Evolutionary conservation across 1,284 basidiomycete genomes (phyloP), one percentile per base, ranked within the genome.

Genomic region (Ustilago bromivora): DNA sequence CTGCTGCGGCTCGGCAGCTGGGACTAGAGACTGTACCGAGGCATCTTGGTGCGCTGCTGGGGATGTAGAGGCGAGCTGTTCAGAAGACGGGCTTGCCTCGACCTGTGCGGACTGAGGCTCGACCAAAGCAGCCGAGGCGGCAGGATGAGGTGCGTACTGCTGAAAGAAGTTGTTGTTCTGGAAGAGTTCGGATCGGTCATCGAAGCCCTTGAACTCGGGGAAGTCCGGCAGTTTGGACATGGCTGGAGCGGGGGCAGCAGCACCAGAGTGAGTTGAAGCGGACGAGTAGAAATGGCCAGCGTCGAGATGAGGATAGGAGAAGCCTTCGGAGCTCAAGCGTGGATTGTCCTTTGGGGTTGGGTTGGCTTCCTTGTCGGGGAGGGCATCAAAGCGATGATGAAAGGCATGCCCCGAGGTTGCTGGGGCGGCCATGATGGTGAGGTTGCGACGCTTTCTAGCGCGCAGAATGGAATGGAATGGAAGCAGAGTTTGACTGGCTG

Each of bases 51-150:
- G 49, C 17, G 53, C 28, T 34, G 57, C 40, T 23, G 53, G 15
- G 1, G 62, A 32, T 7, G 56, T 23, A 4, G 41, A 11, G 28
- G 53, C n/a, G 36, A 47, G 49, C 54, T 71, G 57, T 19, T 67
- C 56, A 12, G 35, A 17, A 7, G 60, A 61, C 15, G 66, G 57
- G 49, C 52, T 49, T 35, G 52, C 58, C 49, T 76, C 69, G 59
- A 76, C 69, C 51, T 62, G 74, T 13, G 74, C 74, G 7, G 74
- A 76, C 40, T 76, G 69, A 5, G 74, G 74, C 34, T 76, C 62
- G 19, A 71, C 61, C 43, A 68, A 34, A 6, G 74, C 74, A 32
- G 69, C 66, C 3, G 64, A 57, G 51, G 66, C 53, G 11, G 59
- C 63, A 15, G 61, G 57, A 28, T 68, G 66, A 55, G 69, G 58